These are phyloP conservation scores for Fusarium scirpi DNA, from an alignment of 2,329 filamentous ascomycete genomes.

Conservation along the genomic window DNA sequence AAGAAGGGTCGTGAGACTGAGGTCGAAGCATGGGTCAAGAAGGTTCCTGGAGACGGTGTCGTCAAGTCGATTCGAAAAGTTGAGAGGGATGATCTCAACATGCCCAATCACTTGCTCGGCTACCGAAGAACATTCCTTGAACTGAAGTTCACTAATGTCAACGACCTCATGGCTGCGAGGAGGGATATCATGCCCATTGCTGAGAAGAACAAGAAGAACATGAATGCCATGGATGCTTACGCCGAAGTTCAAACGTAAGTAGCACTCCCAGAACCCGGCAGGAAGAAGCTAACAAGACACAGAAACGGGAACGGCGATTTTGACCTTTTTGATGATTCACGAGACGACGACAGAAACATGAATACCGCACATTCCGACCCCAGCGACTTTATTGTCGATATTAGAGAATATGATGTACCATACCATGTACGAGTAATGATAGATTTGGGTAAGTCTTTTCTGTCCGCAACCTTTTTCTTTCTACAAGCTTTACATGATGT, in stretches of 20 bases:
- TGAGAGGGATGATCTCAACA: constrained; percentile 91
- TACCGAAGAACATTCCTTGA: constrained; percentile 90
- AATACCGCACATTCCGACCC: constrained; percentile 84
- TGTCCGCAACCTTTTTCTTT: neutral
- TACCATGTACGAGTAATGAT: constrained; percentile 99
- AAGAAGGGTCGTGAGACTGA: constrained; percentile 90
- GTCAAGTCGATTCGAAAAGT: constrained; percentile 82
- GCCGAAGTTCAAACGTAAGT: constrained; percentile 90
- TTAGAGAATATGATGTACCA: constrained; percentile 98
- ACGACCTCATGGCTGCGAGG: constrained; percentile 85
- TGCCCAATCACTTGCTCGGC: constrained; percentile 96
- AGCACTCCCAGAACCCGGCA: neutral
- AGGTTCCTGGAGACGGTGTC: constrained; percentile 81
- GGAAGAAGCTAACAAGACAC: constrained; percentile 31
- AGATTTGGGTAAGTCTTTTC: constrained; percentile 74
- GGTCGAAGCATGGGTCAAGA: constrained; percentile 94
- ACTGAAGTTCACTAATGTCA: constrained; percentile 87
- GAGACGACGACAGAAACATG: constrained; percentile 82
- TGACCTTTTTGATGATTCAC: constrained; percentile 92
- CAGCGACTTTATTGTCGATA: constrained; percentile 97
- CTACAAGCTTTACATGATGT: constrained; percentile 75
- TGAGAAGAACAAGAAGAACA: constrained; percentile 95
- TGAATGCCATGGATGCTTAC: constrained; percentile 98
- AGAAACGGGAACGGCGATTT: constrained; percentile 81
- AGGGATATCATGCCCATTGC: constrained; percentile 89